Evolutionary conservation across 441 rosid genomes (phyloP), one percentile per base, ranked within the genome.

Genomic region (Brassica balearica): DNA sequence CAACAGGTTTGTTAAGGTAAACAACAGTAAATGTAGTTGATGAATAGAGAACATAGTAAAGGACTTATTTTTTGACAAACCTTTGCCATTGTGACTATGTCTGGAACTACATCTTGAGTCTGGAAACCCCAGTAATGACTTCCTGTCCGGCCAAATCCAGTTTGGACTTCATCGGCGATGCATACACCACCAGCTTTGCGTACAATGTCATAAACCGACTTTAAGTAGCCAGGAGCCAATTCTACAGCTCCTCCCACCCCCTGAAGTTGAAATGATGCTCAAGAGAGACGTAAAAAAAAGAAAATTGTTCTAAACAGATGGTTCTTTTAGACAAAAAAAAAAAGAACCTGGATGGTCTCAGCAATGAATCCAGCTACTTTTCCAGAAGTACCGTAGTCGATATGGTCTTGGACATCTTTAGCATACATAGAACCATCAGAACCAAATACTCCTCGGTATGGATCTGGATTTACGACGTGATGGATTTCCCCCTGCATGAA

Each of bases 11-110:
- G 17, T 15, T 15, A 15, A 15, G 17, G 17, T 19, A 71, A 56
- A 38, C 3, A 0, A 9, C 27, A 74, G 20, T 8, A 23, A 17
- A 29, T 25, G 38, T 38, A 27, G 27, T 66, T 46, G 25, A 58
- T 6, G 72, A 62, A 62, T 38, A 15, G 19, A 70, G 29, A 5
- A 41, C 17, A 15, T 15, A 15, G 17, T 15, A 15, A 15, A 15
- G 17, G 17, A 15, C 17, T 15, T 15, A 15, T 15, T 15, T 15
- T 15, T 15, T 41, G 61, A 63, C 41, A 74, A 65, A 95, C 99
- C 94, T 95, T 95, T 73, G 98, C 99, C 98, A 95, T 90, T 70
- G 98, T 93, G 73, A 93, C 97, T 36, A 93, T 90, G 91, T 95
- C 98, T 17, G 98, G 99, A 73, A 90, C 82, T 58, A 95, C 98